Evolutionary conservation across 352 stramenopile genomes (phyloP), one percentile per base, ranked within the genome.

Genomic region (Phytophthora pluvialis): DNA sequence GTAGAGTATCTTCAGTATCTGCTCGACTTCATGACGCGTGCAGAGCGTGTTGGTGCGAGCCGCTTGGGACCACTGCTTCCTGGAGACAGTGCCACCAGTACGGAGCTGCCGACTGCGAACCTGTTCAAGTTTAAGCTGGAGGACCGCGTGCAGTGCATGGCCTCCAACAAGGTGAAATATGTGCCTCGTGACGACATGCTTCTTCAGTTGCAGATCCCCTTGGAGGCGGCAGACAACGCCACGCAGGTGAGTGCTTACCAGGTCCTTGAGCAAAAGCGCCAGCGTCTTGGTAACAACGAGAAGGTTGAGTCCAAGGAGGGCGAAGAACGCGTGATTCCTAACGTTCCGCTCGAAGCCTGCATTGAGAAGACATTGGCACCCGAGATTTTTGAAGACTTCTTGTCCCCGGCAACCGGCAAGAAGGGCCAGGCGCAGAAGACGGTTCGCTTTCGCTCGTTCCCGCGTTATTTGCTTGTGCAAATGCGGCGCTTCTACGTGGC

Each of bases 1-100:
- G 91, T 97, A 5, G 97, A 99, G 69, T 99, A 99, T 72, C 91
- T 99, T 33, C 90, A 98, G 59, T 90, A 99, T 77, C 72, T 99
- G 12, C 80, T 99, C 15, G 95, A 99, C 40, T 78, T 93, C 33
- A 85, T 99, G 61, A 91, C 92, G 47, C 75, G 87, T 26, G 85
- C 78, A 18, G 97, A 99, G 64, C 81, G 81, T 3, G 74, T 79
- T 25, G 72, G 72, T 31, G 53, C 79, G 16, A 61, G 51, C 25
- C 84, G 86, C 6, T 72, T 93, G n/a, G 80, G 83, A 0, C 35
- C 61, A 18, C 60, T 94, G 28, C 52, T 91, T 47, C 25, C 48
- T 31, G 60, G 68, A 26, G 78, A 81, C 11, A 45, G 18, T 45
- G 55, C 67, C 5, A 73, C 76, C 12, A 62, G 61, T 40, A 53